A percentile compares a stretch with the other conserved stretches of the same genome.
Evolutionary conservation across 176 grass and related monocot species (phyloP).

Genomic region (Raddia guianensis): DNA sequence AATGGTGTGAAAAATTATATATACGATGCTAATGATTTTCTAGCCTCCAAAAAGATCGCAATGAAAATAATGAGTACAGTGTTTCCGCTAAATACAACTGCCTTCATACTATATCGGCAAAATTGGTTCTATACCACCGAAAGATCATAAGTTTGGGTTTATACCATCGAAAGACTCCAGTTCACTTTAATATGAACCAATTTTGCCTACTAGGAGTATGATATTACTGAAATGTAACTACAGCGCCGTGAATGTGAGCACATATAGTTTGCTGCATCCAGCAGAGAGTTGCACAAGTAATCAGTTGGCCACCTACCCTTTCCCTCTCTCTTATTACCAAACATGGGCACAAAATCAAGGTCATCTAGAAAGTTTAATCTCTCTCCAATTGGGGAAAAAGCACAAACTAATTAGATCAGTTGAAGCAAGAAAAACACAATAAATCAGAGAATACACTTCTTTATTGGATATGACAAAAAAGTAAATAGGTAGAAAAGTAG

Average conservation of each 20-base stretch:
- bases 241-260: constrained; percentile 14
- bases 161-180: too few species aligned
- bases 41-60: neutral
- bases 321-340: neutral
- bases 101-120: neutral
- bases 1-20: neutral
- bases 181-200: too few species aligned
- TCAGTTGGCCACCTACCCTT: constrained; percentile 37
- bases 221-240: neutral
- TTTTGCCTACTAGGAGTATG: too few species aligned
- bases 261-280: neutral
- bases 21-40: neutral
- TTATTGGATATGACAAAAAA: neutral
- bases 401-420: neutral
- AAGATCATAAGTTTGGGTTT: too few species aligned
- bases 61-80: neutral
- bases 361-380: neutral
- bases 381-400: neutral
- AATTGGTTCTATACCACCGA: too few species aligned
- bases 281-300: constrained; percentile 35
- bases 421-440: constrained; percentile 11
- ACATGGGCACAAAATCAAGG: neutral
- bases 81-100: neutral
- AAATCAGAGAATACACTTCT: neutral
- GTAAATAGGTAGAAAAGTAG: neutral